Percentiles rank a stretch among this genome's conserved stretches.
Evolutionary conservation across 2,329 filamentous ascomycete genomes (phyloP).

Genomic region (Aspergillus puulaauensis): DNA sequence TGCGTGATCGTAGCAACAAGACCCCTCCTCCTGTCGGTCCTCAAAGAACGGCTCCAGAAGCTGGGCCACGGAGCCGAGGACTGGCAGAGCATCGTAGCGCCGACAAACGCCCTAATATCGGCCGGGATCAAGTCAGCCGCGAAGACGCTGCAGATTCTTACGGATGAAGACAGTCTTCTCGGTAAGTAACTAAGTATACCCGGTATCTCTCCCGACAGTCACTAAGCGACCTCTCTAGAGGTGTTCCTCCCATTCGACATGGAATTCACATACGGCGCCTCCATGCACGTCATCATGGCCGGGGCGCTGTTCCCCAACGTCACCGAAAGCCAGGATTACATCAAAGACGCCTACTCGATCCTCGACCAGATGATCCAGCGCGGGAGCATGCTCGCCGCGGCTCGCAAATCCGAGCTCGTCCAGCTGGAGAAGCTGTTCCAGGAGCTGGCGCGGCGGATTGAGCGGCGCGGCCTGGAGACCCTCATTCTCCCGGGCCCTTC

Average conservation of each 20-base stretch:
- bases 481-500: constrained; percentile 17
- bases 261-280: constrained; percentile 39
- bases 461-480: constrained; percentile 27
- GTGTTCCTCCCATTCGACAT: constrained; percentile 41
- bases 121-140: constrained; percentile 44
- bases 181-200: constrained; percentile 24
- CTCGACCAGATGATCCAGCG: constrained; percentile 35
- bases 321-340: constrained; percentile 21
- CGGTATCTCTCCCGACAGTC: not conserved
- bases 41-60: constrained; percentile 38
- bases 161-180: constrained; percentile 35
- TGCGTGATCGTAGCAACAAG: constrained; percentile 44
- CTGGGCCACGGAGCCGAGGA: constrained; percentile 27
- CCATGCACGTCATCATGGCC: constrained; percentile 39
- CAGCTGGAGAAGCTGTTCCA: constrained; percentile 27
- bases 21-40: constrained; percentile 39
- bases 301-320: constrained; percentile 36
- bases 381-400: constrained; percentile 34
- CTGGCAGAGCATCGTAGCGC: constrained; percentile 33
- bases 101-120: constrained; percentile 37
- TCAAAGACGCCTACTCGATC: constrained; percentile 25
- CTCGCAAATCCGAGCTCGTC: constrained; percentile 30
- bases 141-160: constrained; percentile 42
- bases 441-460: constrained; percentile 25
- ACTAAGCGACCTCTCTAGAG: constrained; percentile 24